Conservation (phyloP, 2,329 filamentous ascomycete species). For the Daldinia sp. region DNA sequence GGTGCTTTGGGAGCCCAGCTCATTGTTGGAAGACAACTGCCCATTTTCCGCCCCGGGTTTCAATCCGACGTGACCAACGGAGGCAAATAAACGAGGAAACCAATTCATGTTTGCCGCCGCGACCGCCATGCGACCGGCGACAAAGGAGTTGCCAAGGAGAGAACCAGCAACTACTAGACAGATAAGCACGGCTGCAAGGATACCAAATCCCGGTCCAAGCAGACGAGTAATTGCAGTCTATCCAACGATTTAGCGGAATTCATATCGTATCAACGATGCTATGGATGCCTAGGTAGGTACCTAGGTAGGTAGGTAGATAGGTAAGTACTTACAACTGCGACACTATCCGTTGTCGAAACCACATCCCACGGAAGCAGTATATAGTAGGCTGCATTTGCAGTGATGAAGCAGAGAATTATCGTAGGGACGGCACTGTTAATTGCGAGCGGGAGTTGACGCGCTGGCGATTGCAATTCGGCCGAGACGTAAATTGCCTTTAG, state of each 20-base stretch:
- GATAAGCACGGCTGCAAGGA: conserved; percentile 63
- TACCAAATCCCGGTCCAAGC: conserved; percentile 61
- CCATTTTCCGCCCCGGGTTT: conserved; percentile 17
- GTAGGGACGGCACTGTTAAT: conserved; percentile 69
- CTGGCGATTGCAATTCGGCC: conserved; percentile 60
- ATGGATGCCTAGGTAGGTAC: no score
- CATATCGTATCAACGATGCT: conserved; percentile 9
- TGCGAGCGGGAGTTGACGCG: conserved; percentile 64
- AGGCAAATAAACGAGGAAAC: conserved; percentile 56
- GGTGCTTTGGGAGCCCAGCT: conserved; percentile 5
- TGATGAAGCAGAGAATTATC: conserved; percentile 66
- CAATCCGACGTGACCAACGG: conserved; percentile 55
- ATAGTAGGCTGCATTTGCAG: conserved; percentile 69
- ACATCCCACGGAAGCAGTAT: conserved; percentile 67
- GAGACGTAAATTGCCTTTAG: conserved; percentile 62
- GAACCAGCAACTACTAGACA: conserved; percentile 69
- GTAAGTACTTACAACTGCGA: conserved; percentile 67
- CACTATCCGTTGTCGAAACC: conserved; percentile 66
- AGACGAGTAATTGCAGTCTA: conserved; percentile 65
- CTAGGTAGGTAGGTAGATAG: no score
- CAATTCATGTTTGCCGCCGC: conserved; percentile 63
- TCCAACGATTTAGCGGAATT: conserved; percentile 4
- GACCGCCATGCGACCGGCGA: conserved; percentile 67
- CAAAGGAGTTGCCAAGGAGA: conserved; percentile 69
- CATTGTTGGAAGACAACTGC: conserved; percentile 6